A percentile compares a stretch with the other conserved stretches of the same genome.
These are phyloP conservation scores for Tilletia walkeri DNA, from an alignment of 1,284 basidiomycete genomes.

Conservation along the genomic window DNA sequence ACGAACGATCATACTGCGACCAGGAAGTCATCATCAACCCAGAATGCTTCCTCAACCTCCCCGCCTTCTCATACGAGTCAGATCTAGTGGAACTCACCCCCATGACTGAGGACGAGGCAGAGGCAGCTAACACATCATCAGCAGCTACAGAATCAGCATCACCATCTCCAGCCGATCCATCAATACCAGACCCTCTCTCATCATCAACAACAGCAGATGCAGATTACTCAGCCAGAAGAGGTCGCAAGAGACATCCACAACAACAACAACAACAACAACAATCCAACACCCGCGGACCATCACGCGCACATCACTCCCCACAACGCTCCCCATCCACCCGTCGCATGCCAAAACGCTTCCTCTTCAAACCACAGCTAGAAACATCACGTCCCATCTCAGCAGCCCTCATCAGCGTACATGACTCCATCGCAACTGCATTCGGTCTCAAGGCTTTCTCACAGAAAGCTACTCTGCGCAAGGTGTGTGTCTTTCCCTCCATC, in stretches of 20 bases:
- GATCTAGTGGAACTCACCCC: conserved; percentile 9
- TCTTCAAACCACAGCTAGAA: conserved; percentile 13
- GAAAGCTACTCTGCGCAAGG: background rate
- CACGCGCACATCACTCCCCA: background rate
- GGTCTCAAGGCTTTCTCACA: conserved; percentile 4
- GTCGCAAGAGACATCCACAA: too few relatives aligned
- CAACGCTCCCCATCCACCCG: background rate
- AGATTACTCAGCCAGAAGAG: too few relatives aligned
- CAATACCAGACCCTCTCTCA: too few relatives aligned
- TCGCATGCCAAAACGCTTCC: background rate
- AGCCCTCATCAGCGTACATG: background rate
- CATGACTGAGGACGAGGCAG: background rate
- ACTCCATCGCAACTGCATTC: conserved; percentile 10
- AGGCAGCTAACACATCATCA: too few relatives aligned
- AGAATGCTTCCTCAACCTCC: background rate
- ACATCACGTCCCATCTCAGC: background rate
- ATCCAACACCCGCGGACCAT: background rate
- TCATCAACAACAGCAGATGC: too few relatives aligned
- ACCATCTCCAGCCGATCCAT: conserved; percentile 3
- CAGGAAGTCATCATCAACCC: conserved; percentile 17
- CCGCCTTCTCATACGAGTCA: conserved; percentile 17
- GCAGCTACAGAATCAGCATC: background rate
- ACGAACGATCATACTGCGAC: conserved; percentile 10
- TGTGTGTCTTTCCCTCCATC: background rate
- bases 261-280: too few relatives aligned